A percentile compares a stretch with the other conserved stretches of the same genome.
Evolutionary conservation across 129 eudicot species (phyloP).

Genomic region (Pseudognaphalium luteoalbum): DNA sequence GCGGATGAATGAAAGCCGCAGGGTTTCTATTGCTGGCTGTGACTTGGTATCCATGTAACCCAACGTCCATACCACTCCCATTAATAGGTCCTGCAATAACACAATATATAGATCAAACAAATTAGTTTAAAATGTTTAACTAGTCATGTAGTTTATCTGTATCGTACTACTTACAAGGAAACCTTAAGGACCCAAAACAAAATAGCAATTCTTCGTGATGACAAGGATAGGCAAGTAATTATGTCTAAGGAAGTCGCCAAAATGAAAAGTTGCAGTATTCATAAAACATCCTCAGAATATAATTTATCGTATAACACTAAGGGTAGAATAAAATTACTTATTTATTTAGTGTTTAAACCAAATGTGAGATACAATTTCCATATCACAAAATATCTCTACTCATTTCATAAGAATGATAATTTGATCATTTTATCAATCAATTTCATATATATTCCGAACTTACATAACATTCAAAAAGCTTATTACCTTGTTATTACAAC

Average conservation of each 20-base stretch:
- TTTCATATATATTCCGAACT: neutral
- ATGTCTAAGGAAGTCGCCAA: neutral
- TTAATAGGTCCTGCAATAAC: conserved; percentile 47
- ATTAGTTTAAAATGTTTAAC: neutral
- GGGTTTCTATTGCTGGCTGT: conserved; percentile 49
- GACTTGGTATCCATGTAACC: conserved; percentile 67
- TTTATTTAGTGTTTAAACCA: neutral
- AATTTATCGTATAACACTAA: neutral
- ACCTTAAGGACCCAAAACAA: neutral
- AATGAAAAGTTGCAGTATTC: conserved; percentile 4
- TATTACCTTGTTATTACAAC: neutral
- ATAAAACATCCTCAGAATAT: neutral
- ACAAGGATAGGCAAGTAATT: conserved; percentile 10
- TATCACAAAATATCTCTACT: neutral
- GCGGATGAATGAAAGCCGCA: conserved; percentile 45
- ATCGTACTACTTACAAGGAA: neutral
- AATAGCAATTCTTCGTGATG: neutral
- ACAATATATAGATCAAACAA: neutral
- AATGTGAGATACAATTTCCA: neutral
- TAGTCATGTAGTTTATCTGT: neutral
- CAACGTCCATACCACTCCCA: conserved; percentile 49
- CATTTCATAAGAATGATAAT: neutral
- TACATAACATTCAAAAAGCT: neutral
- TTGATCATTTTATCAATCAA: neutral
- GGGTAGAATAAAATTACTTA: neutral